Evolutionary conservation across 495 filamentous ascomycete genomes (phyloP).

Genomic region (Xylaria cubensis): DNA sequence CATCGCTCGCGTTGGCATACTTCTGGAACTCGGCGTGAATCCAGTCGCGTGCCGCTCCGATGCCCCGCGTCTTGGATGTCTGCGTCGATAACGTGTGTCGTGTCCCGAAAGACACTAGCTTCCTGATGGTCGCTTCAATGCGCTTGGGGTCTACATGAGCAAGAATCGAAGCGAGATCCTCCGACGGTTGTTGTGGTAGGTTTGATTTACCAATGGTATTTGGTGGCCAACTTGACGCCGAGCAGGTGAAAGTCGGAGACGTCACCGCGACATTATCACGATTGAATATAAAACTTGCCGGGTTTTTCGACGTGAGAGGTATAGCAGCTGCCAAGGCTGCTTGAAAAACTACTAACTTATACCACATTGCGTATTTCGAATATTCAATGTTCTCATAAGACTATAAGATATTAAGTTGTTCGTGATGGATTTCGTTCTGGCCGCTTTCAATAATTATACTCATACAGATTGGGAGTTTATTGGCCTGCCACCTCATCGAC

Average conservation of each 20-base stretch:
- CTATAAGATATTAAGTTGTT: background rate
- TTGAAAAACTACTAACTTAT: background rate
- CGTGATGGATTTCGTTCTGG: background rate
- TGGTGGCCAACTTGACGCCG: slow-evolving; percentile 40
- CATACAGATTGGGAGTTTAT: background rate
- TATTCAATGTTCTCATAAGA: background rate
- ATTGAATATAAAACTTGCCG: slow-evolving; percentile 27
- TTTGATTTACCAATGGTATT: slow-evolving; percentile 43
- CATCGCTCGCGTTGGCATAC: slow-evolving; percentile 47
- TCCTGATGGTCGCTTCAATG: slow-evolving; percentile 54
- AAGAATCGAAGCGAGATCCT: slow-evolving; percentile 51
- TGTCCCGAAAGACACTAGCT: slow-evolving; percentile 59
- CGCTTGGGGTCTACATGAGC: slow-evolving; percentile 46
- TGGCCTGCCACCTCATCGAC: background rate
- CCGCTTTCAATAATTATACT: background rate
- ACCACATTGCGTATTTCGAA: slow-evolving; percentile 13
- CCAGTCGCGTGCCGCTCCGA: slow-evolving; percentile 63
- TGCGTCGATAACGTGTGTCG: slow-evolving; percentile 58
- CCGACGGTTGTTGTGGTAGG: slow-evolving; percentile 53
- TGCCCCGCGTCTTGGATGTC: slow-evolving; percentile 51
- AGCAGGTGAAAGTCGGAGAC: slow-evolving; percentile 29
- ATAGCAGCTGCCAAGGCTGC: slow-evolving; percentile 28
- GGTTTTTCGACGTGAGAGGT: slow-evolving; percentile 30
- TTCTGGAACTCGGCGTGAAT: slow-evolving; percentile 51
- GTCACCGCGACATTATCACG: background rate